These are phyloP conservation scores for Candida gorgasii DNA, from an alignment of 805 yeast genomes.

Conservation along the genomic window DNA sequence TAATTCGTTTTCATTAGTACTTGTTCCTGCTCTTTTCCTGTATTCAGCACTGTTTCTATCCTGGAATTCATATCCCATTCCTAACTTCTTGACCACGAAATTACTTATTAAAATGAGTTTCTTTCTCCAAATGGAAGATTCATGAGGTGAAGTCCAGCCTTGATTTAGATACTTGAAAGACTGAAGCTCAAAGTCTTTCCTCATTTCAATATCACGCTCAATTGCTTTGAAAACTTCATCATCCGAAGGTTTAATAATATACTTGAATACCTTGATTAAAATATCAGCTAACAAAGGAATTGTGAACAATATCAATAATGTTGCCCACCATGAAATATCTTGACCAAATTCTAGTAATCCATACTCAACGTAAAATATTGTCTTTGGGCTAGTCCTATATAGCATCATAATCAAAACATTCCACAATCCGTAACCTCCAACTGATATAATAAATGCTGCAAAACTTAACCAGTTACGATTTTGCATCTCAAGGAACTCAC, in stretches of 20 bases:
- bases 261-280: slow-evolving; percentile 55
- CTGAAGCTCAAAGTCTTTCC: slow-evolving; percentile 68
- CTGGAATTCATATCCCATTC: slow-evolving; percentile 6
- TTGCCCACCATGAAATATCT: slow-evolving; percentile 87
- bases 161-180: slow-evolving; percentile 74
- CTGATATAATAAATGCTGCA: slow-evolving; percentile 67
- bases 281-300: slow-evolving; percentile 71
- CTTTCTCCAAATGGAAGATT: slow-evolving; percentile 30
- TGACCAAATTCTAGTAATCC: slow-evolving; percentile 77
- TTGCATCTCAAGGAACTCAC: slow-evolving; percentile 81
- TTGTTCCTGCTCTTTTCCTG: slow-evolving; percentile 51
- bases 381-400: slow-evolving; percentile 51
- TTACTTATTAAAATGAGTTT: slow-evolving; percentile 3
- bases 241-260: slow-evolving; percentile 64
- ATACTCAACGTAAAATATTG: slow-evolving; percentile 68
- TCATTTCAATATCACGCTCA: slow-evolving; percentile 67
- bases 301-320: slow-evolving; percentile 55
- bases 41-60: slow-evolving; percentile 34
- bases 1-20: slow-evolving; percentile 46
- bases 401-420: slow-evolving; percentile 70
- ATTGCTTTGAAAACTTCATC: slow-evolving; percentile 75
- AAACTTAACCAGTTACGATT: slow-evolving; percentile 66
- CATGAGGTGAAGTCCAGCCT: slow-evolving; percentile 71
- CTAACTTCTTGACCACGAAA: not conserved
- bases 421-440: slow-evolving; percentile 87